phyloP scores from a whole-genome alignment of 257 asterid species.

The Asclepias syriaca region DNA sequence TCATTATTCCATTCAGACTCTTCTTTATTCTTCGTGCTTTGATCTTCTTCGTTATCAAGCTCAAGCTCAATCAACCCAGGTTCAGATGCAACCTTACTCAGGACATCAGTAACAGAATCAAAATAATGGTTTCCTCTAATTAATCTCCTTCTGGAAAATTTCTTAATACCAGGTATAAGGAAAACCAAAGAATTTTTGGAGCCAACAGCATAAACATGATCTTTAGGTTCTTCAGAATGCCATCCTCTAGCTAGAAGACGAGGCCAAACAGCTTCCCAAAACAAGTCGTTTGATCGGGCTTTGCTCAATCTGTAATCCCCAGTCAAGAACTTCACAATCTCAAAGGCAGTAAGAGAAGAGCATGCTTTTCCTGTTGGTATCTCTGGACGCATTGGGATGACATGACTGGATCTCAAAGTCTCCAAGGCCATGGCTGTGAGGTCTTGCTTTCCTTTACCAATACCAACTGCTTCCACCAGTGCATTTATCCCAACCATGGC shows the following conservation, averaged over 20 bases:
- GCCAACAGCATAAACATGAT: conserved; percentile 31
- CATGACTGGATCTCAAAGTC: conserved; percentile 39
- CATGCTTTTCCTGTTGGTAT: conserved; percentile 75
- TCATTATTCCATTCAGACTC: conserved; percentile 17
- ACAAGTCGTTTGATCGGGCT: conserved; percentile 65
- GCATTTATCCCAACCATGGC: conserved; percentile 43
- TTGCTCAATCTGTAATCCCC: conserved; percentile 80
- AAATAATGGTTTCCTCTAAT: conserved; percentile 60
- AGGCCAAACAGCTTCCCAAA: conserved; percentile 97
- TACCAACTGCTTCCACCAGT: conserved; percentile 64
- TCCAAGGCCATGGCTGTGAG: conserved; percentile 53
- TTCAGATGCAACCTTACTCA: conserved; percentile 58
- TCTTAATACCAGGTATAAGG: conserved; percentile 56
- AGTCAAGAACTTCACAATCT: conserved; percentile 53
- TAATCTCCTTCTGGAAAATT: conserved; percentile 54
- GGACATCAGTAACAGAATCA: conserved; percentile 63
- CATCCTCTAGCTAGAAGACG: conserved; percentile 84
- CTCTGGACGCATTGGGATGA: conserved; percentile 40
- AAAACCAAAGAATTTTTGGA: conserved; percentile 50
- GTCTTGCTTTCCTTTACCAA: conserved; percentile 58
- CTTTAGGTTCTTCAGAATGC: conserved; percentile 65
- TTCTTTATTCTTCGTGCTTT: conserved; percentile 23
- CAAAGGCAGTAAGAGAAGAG: conserved; percentile 49
- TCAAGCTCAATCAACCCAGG: conserved; percentile 55
- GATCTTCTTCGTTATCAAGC: conserved; percentile 35